These are phyloP conservation scores for Excoecaria cochinchinensis DNA, from an alignment of 345 rosid genomes.

Conservation along the genomic window DNA sequence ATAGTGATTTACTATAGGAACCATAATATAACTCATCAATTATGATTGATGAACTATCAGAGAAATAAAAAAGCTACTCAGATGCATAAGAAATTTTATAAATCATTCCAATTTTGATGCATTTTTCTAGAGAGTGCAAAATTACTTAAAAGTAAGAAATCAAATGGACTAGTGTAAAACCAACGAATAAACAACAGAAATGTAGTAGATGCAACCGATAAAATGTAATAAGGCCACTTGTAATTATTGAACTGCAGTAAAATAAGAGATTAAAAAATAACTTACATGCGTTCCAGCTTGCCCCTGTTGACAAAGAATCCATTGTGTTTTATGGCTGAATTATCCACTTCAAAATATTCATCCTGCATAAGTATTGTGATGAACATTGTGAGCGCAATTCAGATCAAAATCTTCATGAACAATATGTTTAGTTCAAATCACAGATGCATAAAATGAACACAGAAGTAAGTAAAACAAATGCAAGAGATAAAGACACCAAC, in stretches of 20 bases:
- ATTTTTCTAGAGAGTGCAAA: neutral
- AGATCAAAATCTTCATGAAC: neutral
- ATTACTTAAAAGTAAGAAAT: neutral
- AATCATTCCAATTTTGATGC: neutral
- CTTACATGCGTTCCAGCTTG: slow-evolving; percentile 82
- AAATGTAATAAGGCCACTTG: neutral
- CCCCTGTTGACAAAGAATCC: slow-evolving; percentile 96
- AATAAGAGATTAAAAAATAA: slow-evolving; percentile 16
- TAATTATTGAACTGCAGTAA: neutral
- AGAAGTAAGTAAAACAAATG: neutral
- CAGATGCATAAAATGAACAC: slow-evolving; percentile 9
- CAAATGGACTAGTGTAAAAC: neutral
- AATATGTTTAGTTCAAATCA: neutral
- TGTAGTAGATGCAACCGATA: too few species aligned
- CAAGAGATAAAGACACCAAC: slow-evolving; percentile 42
- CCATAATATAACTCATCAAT: neutral
- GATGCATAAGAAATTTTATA: neutral
- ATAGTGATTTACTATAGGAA: neutral
- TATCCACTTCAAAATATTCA: slow-evolving; percentile 96
- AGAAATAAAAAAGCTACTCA: neutral
- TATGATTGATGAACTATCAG: neutral
- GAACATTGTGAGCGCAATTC: neutral
- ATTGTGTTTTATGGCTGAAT: slow-evolving; percentile 78
- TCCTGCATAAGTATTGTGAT: slow-evolving; percentile 51
- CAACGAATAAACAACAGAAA: neutral